These are phyloP conservation scores for Myxozyma neglecta DNA, from an alignment of 805 yeast species.

Conservation along the genomic window DNA sequence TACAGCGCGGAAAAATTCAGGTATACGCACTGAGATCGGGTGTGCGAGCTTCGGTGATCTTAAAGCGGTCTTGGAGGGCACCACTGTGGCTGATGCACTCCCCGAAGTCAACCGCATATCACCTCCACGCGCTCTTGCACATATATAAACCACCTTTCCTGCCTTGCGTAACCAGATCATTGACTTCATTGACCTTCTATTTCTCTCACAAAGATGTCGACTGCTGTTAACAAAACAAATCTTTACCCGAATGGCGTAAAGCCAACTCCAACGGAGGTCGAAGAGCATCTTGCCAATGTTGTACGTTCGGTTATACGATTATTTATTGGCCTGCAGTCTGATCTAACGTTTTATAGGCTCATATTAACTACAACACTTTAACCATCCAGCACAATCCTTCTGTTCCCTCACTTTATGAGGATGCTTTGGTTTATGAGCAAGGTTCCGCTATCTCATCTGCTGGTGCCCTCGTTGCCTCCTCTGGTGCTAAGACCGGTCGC, in stretches of 20 bases:
- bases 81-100: background rate
- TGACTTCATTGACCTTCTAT: background rate
- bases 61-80: no score
- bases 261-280: slow-evolving; percentile 46
- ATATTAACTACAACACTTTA: slow-evolving; percentile 46
- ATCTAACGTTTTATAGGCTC: slow-evolving; percentile 36
- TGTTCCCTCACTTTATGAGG: slow-evolving; percentile 90
- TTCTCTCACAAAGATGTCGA: background rate
- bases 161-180: background rate
- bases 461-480: slow-evolving; percentile 94
- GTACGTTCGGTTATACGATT: slow-evolving; percentile 9
- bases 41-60: no score
- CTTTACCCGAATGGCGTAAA: slow-evolving; percentile 47
- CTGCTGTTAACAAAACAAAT: slow-evolving; percentile 44
- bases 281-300: slow-evolving; percentile 42
- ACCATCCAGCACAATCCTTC: slow-evolving; percentile 77
- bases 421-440: slow-evolving; percentile 77
- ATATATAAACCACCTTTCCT: background rate
- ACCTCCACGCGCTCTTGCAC: background rate
- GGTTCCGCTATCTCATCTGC: slow-evolving; percentile 89
- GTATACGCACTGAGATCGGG: no score
- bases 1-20: no score
- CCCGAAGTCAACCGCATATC: background rate
- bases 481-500: slow-evolving; percentile 95
- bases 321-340: background rate